Conservation (phyloP, 129 eudicot genomes). For the Cynara cardunculus region DNA sequence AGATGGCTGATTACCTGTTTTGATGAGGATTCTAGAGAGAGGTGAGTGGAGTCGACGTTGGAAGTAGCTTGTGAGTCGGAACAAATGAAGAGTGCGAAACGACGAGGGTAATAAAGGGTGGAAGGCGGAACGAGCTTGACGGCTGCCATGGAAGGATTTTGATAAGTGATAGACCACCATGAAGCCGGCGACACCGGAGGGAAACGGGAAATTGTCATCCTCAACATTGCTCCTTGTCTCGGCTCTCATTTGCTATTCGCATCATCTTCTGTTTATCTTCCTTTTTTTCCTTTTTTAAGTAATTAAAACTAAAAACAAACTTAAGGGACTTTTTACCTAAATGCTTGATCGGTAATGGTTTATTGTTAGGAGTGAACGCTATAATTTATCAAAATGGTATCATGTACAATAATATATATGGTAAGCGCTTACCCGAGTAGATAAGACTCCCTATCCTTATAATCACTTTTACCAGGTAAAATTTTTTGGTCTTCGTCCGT, state of each 20-base stretch:
- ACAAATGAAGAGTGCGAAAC: conserved; percentile 38
- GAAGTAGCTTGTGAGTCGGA: conserved; percentile 33
- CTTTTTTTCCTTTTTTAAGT: too few species aligned
- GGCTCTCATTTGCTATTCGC: not conserved
- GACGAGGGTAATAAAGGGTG: conserved; percentile 5
- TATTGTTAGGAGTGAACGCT: too few species aligned
- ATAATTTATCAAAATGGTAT: too few species aligned
- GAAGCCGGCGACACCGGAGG: conserved; percentile 15
- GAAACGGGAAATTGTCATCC: conserved; percentile 21
- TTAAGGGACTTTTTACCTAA: too few species aligned
- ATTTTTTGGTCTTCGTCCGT: too few species aligned
- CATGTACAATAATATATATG: too few species aligned
- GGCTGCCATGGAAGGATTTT: not conserved
- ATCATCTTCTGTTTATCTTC: not conserved
- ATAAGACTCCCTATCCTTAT: too few species aligned
- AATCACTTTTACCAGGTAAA: too few species aligned
- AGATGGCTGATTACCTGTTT: conserved; percentile 46
- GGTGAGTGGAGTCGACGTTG: conserved; percentile 11
- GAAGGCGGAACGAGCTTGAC: conserved; percentile 4
- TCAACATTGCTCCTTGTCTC: conserved; percentile 12
- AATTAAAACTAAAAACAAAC: too few species aligned
- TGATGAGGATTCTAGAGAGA: conserved; percentile 23
- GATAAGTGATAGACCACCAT: conserved; percentile 11
- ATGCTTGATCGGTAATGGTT: too few species aligned
- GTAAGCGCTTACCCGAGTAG: too few species aligned